These are phyloP conservation scores for Funneliformis mosseae DNA, from an alignment of 192 early-diverging fungal genomes.

Conservation along the genomic window DNA sequence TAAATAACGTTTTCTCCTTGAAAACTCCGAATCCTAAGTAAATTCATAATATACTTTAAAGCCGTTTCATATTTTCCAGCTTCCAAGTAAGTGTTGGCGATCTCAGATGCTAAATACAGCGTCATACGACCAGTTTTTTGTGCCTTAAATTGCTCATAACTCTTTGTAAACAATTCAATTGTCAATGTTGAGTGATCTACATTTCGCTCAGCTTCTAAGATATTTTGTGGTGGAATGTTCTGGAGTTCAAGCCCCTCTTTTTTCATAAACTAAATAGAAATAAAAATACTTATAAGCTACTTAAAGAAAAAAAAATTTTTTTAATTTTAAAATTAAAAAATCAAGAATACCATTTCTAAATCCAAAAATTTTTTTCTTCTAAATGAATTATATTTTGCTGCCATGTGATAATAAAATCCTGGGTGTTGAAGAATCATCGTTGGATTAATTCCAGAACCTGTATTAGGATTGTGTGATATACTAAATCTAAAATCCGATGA, in stretches of 20 bases:
- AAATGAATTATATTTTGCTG: slow-evolving; percentile 77
- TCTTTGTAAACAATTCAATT: slow-evolving; percentile 86
- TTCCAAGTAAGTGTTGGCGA: slow-evolving; percentile 79
- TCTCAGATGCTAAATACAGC: slow-evolving; percentile 81
- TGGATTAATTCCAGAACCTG: slow-evolving; percentile 56
- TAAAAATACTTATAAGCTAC: background rate
- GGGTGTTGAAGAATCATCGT: slow-evolving; percentile 78
- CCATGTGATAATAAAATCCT: slow-evolving; percentile 79
- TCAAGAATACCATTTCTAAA: slow-evolving; percentile 41
- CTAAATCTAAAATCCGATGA: slow-evolving; percentile 40
- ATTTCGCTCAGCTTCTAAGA: slow-evolving; percentile 48
- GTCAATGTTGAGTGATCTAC: slow-evolving; percentile 69
- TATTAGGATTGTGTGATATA: slow-evolving; percentile 32
- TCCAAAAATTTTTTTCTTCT: slow-evolving; percentile 60
- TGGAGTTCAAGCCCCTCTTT: slow-evolving; percentile 5
- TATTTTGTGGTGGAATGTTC: slow-evolving; percentile 47
- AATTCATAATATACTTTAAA: slow-evolving; percentile 49
- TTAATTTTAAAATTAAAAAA: background rate
- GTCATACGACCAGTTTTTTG: slow-evolving; percentile 77
- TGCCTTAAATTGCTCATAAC: slow-evolving; percentile 88
- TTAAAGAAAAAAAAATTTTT: background rate
- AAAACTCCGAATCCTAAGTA: background rate
- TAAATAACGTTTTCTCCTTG: background rate
- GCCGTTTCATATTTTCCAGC: slow-evolving; percentile 85
- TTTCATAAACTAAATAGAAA: slow-evolving; percentile 4